Evolutionary conservation across 495 filamentous ascomycete genomes (phyloP), one percentile per base, ranked within the genome.

Genomic region (Neurospora pannonica): DNA sequence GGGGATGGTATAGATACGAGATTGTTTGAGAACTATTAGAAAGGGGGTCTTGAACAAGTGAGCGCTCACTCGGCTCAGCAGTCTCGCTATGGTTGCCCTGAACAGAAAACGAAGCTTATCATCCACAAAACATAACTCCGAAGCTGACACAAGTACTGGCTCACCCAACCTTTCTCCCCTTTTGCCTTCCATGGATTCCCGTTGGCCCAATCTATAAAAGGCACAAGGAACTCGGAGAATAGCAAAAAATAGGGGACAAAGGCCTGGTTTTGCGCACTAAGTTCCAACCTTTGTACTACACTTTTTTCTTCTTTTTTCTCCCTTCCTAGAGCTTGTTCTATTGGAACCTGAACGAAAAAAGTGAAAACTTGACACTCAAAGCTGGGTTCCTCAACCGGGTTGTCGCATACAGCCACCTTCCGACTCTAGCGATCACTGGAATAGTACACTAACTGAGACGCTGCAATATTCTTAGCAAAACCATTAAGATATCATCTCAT

Each of bases 391-490:
- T 38, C 4, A 38, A 10, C 4, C 11, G 38, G 38, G 3, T 42
- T 42, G n/a, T 46, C n/a, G 5, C 40, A 46, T n/a, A 21, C 10
- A 38, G 19, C 4, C 21, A 60, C 11, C 46, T 54, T 54, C 11
- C 46, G 21, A 28, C 21, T 54, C 10, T 2, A 5, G 10, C 13
- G 13, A 19, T 6, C 54, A 62, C 0, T 62, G 6, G 1, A 8
- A 17, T 62, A 62, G 54, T 5, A 9, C 15, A 62, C 28, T 67
- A 67, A 19, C 54, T 4, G 0, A 7, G 0, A 9, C 0, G 3
- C 15, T 9, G 28, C 13, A 2, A 60, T 2, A 0, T 62, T 0
- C 0, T 0, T 2, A 3, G 3, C 0, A 21, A 17, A 3, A 2
- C 10, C 17, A 24, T 62, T 62, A 62, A 31, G 54, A 0, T 5